Percentiles rank a stretch among this genome's conserved stretches.
Evolutionary conservation across 2,329 filamentous ascomycete species (phyloP).

Genomic region (Mollisiaceae sp.): DNA sequence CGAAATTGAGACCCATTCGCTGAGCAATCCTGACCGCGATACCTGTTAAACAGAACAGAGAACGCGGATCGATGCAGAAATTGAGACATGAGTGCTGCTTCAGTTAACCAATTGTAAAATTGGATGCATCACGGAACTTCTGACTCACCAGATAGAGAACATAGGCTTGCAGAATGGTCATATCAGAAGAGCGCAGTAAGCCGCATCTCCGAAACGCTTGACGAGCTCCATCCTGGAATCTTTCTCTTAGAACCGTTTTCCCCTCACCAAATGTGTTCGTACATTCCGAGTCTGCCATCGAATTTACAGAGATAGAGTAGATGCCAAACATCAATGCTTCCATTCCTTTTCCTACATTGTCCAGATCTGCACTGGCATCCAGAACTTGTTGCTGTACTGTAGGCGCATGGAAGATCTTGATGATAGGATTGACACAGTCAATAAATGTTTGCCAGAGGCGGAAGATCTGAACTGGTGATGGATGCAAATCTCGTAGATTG

Average conservation of each 20-base stretch:
- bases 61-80: constrained; percentile 46
- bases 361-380: constrained; percentile 61
- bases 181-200: constrained; percentile 67
- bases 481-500: constrained; percentile 57
- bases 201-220: constrained; percentile 69
- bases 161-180: constrained; percentile 70
- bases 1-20: constrained; percentile 54
- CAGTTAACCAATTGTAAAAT: constrained; percentile 11
- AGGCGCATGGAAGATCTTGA: constrained; percentile 71
- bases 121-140: neutral
- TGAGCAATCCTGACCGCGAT: constrained; percentile 55
- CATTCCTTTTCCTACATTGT: constrained; percentile 51
- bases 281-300: constrained; percentile 60
- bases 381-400: constrained; percentile 69
- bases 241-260: constrained; percentile 55
- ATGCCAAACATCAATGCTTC: constrained; percentile 73
- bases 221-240: constrained; percentile 63
- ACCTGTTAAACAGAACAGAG: constrained; percentile 55
- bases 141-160: constrained; percentile 66
- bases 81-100: constrained; percentile 41
- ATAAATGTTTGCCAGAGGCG: constrained; percentile 73
- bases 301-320: constrained; percentile 63
- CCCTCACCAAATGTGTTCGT: constrained; percentile 57
- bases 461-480: constrained; percentile 63
- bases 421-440: constrained; percentile 70